Base-by-base conservation (phyloP, 176 grass and related monocot genomes). In the Ensete glaucum region DNA sequence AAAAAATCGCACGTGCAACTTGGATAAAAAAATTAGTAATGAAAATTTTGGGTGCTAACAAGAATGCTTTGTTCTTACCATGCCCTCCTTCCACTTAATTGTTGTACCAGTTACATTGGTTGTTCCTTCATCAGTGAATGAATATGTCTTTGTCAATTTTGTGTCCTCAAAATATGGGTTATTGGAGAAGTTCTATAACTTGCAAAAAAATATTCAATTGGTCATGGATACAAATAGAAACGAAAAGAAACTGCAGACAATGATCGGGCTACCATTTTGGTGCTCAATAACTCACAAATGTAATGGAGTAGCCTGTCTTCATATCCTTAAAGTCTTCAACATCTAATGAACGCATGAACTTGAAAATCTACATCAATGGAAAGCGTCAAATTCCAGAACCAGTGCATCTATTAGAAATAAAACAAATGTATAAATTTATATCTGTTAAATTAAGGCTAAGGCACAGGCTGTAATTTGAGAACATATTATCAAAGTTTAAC, bases 71-170 rank as follows among this genome's bases (percentile, higher is more conserved):
- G 53, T 22, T 16, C 76, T 67, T 78, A 94, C 96, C 90, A 89
- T 99, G 76, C 90, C 96, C 77, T 94, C 90, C 74, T 99, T 94
- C 96, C 96, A 99, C 71, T 87, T 99, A 71, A 99, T 94, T 54
- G 81, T 62, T 75, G 85, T 82, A 65, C 90, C 88, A 64, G 82
- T 86, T 84, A 99, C 77, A 77, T 85, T 91, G 29, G 91, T 88
- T 54, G 83, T 88, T 91, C 91, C 96, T 79, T 89, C 90, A 49
- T 94, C 88, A 86, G 87, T 82, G 15, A 99, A 99, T 54, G 70
- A 49, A 83, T 94, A 94, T 16, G 86, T 86, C 86, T 99, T 99
- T 23, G n/a, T 86, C 73, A 99, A 88, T 79, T 87, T 91, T 77
- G 4, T 72, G 14, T 91, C 86, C 66, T 99, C 96, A 74, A 99